A percentile compares a stretch with the other conserved stretches of the same genome.
phyloP scores from a whole-genome alignment of 2,329 filamentous ascomycete genomes.

The Colletotrichum orbiculare region DNA sequence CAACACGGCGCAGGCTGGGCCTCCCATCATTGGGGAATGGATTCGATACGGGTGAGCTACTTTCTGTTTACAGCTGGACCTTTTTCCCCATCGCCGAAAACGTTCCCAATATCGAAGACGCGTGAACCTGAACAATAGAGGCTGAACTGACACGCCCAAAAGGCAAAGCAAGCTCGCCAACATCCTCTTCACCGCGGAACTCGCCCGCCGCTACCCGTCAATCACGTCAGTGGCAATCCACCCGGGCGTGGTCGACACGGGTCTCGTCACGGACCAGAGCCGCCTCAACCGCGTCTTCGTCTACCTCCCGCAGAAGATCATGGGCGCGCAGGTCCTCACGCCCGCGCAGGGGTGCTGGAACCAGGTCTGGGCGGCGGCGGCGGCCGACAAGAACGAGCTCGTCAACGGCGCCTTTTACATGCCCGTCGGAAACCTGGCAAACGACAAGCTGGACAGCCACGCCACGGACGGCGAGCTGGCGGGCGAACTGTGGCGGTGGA shows the following conservation, averaged over 20 bases:
- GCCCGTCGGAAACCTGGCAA: slow-evolving; percentile 42
- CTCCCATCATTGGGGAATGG: slow-evolving; percentile 41
- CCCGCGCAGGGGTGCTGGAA: slow-evolving; percentile 45
- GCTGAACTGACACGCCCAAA: background rate
- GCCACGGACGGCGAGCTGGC: slow-evolving; percentile 44
- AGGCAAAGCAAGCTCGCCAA: slow-evolving; percentile 48
- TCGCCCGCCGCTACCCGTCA: slow-evolving; percentile 42
- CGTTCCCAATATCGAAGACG: too few relatives aligned
- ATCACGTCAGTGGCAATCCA: slow-evolving; percentile 44
- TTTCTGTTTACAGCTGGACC: background rate
- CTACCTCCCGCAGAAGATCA: slow-evolving; percentile 38
- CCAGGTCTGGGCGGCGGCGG: slow-evolving; percentile 47
- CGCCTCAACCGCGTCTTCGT: slow-evolving; percentile 42
- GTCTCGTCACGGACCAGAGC: slow-evolving; percentile 41
- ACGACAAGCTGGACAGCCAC: slow-evolving; percentile 39
- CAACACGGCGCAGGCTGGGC: slow-evolving; percentile 12
- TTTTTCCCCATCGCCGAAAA: too few relatives aligned
- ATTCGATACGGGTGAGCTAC: slow-evolving; percentile 36
- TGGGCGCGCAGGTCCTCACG: slow-evolving; percentile 38
- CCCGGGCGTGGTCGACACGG: slow-evolving; percentile 44
- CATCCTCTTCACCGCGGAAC: slow-evolving; percentile 45
- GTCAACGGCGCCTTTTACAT: slow-evolving; percentile 41
- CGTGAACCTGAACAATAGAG: too few relatives aligned
- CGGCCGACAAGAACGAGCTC: slow-evolving; percentile 34
- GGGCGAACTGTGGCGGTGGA: slow-evolving; percentile 53